Evolutionary conservation across 1,284 basidiomycete genomes (phyloP).

Genomic region (Psilocybe mexicana): DNA sequence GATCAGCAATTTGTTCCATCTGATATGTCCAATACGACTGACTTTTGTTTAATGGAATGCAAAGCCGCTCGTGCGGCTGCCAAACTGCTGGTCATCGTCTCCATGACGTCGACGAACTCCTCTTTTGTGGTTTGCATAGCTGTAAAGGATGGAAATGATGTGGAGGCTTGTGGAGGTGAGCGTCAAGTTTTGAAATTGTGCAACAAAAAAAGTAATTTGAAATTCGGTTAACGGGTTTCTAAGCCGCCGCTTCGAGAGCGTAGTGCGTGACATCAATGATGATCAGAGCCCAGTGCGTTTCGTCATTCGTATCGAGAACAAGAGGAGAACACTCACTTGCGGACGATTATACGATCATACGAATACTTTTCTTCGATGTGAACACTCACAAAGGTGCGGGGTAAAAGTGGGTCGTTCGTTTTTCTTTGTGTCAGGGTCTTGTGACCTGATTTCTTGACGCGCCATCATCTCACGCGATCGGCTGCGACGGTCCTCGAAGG

Average conservation of each 20-base stretch:
- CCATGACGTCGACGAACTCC: conserved; percentile 38
- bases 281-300: conserved; percentile 91
- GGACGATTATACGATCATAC: background rate
- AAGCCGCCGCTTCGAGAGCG: conserved; percentile 77
- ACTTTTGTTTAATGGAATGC: conserved; percentile 56
- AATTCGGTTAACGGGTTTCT: conserved; percentile 87
- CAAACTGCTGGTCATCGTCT: conserved; percentile 67
- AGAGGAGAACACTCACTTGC: conserved; percentile 15
- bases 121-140: conserved; percentile 11
- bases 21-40: conserved; percentile 25
- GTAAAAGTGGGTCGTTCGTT: background rate
- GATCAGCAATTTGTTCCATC: conserved; percentile 2
- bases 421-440: background rate
- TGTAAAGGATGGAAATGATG: background rate
- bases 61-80: conserved; percentile 60
- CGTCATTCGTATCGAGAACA: conserved; percentile 44
- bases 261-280: conserved; percentile 71
- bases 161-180: no score
- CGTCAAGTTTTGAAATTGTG: background rate
- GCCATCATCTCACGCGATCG: conserved; percentile 1
- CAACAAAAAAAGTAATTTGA: background rate
- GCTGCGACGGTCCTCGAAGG: background rate
- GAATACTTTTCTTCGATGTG: background rate
- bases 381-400: background rate
- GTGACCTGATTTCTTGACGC: background rate